A percentile compares a stretch with the other conserved stretches of the same genome.
phyloP scores from a whole-genome alignment of 441 rosid species.

The Macaranga tanarius region DNA sequence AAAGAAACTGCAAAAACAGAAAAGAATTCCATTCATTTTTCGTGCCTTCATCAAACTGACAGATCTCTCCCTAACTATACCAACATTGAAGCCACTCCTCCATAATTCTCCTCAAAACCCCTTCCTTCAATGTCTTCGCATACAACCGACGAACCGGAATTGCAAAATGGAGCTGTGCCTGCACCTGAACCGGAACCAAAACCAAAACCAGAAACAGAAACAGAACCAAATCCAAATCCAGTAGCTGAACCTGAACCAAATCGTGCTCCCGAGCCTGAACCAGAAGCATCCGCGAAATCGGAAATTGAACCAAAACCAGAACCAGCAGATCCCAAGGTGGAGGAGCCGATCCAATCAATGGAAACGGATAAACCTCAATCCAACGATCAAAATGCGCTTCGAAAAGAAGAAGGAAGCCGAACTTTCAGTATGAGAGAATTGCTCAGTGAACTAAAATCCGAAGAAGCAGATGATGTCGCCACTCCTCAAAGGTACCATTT shows the following conservation, averaged over 20 bases:
- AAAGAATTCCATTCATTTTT: neutral
- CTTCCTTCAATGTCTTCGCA: constrained; percentile 36
- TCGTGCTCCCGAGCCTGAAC: constrained; percentile 14
- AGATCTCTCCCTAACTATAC: no score
- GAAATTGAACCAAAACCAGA: constrained; percentile 21
- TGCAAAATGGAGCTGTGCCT: constrained; percentile 42
- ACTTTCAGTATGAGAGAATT: constrained; percentile 91
- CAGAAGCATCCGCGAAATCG: constrained; percentile 20
- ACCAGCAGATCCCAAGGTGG: constrained; percentile 34
- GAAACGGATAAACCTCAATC: constrained; percentile 32
- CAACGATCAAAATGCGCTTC: constrained; percentile 27
- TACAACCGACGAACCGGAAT: constrained; percentile 40
- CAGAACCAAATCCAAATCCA: constrained; percentile 9
- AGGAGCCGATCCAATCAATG: constrained; percentile 42
- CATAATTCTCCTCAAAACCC: neutral
- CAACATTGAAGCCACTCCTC: neutral
- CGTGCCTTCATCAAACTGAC: no score
- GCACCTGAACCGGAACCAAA: constrained; percentile 18
- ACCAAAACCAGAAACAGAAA: constrained; percentile 20
- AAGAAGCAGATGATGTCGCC: constrained; percentile 56
- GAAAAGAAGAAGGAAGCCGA: constrained; percentile 58
- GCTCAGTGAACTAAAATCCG: constrained; percentile 72
- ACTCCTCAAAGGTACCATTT: constrained; percentile 55
- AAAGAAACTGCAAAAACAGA: neutral
- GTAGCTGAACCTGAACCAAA: constrained; percentile 3